These are phyloP conservation scores for Paxillus rubicundulus DNA, from an alignment of 768 basidiomycete genomes.

Conservation along the genomic window DNA sequence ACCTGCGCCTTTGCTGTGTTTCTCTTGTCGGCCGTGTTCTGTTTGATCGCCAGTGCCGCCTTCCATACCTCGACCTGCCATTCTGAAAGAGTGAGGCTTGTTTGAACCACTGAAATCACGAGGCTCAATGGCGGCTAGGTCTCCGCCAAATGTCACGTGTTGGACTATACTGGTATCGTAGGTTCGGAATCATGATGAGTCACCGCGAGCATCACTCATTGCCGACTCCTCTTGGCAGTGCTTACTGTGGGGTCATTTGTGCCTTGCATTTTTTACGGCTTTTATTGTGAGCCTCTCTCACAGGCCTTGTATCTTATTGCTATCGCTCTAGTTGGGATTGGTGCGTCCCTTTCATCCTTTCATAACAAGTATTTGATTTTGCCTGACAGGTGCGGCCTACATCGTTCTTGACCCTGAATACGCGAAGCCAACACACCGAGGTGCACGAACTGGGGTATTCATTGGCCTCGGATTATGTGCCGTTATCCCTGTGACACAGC, in stretches of 20 bases:
- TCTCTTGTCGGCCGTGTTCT: conserved; percentile 67
- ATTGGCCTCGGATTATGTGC: conserved; percentile 72
- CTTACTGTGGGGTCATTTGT: conserved; percentile 78
- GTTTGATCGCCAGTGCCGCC: conserved; percentile 66
- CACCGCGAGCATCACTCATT: not conserved
- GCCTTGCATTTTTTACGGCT: conserved; percentile 75
- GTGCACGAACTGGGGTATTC: conserved; percentile 76
- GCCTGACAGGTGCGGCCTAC: conserved; percentile 55
- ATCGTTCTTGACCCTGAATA: conserved; percentile 80
- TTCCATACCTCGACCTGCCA: conserved; percentile 77
- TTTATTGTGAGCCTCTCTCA: conserved; percentile 59
- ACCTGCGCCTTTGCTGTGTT: conserved; percentile 60
- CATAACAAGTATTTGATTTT: conserved; percentile 1
- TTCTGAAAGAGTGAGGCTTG: conserved; percentile 55
- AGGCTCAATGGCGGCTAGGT: conserved; percentile 42
- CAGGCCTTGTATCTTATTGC: conserved; percentile 54
- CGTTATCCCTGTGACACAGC: conserved; percentile 66
- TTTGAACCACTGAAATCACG: not conserved
- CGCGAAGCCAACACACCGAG: conserved; percentile 68
- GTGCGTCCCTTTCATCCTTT: conserved; percentile 40
- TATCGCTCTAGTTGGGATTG: conserved; percentile 53
- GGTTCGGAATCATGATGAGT: conserved; percentile 33
- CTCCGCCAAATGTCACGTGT: conserved; percentile 54
- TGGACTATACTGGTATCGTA: conserved; percentile 82
- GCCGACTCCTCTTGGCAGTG: conserved; percentile 32